These are phyloP conservation scores for Coniochaeta sp. DNA, from an alignment of 2,329 filamentous ascomycete species.

Conservation along the genomic window DNA sequence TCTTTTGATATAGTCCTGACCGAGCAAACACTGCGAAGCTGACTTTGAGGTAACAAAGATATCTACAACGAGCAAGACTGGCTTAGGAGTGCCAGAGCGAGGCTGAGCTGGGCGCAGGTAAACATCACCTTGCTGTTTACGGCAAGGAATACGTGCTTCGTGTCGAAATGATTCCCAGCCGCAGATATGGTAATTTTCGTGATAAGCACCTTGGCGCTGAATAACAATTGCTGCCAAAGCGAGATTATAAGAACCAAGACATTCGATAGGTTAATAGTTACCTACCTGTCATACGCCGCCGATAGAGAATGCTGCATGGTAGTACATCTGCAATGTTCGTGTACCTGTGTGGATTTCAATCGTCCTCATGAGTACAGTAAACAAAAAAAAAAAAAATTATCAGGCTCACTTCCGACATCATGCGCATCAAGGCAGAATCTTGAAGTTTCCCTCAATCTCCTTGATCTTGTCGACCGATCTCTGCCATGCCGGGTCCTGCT, in stretches of 20 bases:
- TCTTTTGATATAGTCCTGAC: background rate
- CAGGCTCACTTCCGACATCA: too few relatives aligned
- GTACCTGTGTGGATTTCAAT: too few relatives aligned
- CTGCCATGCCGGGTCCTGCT: conserved; percentile 39
- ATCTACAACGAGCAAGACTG: background rate
- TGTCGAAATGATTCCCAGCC: background rate
- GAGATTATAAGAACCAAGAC: background rate
- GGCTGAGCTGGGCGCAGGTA: background rate
- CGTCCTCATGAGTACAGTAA: too few relatives aligned
- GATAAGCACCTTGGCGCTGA: background rate
- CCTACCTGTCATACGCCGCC: background rate
- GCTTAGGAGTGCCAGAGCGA: too few relatives aligned
- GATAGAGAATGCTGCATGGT: background rate
- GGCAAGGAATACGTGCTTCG: background rate
- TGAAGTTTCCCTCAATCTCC: conserved; percentile 35
- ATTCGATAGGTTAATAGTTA: background rate
- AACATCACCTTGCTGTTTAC: background rate
- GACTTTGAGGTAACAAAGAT: background rate
- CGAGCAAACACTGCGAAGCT: background rate
- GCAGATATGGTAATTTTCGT: background rate
- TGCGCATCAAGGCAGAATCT: conserved; percentile 16
- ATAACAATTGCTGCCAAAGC: background rate
- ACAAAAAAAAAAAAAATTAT: too few relatives aligned
- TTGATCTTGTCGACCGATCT: conserved; percentile 39
- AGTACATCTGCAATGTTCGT: background rate